Evolutionary conservation across 2,329 filamentous ascomycete species (phyloP).

Genomic region (Apiospora koreana): DNA sequence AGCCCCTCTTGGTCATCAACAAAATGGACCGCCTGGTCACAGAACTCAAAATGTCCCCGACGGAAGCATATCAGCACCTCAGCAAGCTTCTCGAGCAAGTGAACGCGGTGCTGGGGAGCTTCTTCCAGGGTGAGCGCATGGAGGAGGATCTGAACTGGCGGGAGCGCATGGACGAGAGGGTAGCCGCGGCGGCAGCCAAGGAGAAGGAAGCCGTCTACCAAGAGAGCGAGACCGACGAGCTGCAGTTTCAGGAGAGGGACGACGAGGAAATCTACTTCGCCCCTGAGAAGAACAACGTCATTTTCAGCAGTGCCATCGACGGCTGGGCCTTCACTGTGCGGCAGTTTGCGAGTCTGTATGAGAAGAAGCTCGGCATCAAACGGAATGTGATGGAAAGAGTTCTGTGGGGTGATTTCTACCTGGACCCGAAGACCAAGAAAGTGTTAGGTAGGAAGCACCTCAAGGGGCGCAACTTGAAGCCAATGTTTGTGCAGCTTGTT

Average conservation of each 20-base stretch:
- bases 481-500: conserved; percentile 96
- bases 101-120: conserved; percentile 95
- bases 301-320: conserved; percentile 95
- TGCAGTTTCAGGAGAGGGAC: conserved; percentile 84
- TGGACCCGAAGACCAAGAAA: conserved; percentile 96
- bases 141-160: conserved; percentile 97
- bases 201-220: conserved; percentile 51
- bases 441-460: conserved; percentile 88
- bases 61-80: conserved; percentile 86
- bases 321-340: conserved; percentile 98
- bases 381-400: conserved; percentile 86
- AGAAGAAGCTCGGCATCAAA: conserved; percentile 97
- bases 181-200: conserved; percentile 69
- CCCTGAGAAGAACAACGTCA: conserved; percentile 97
- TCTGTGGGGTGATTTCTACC: conserved; percentile 93
- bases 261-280: conserved; percentile 98
- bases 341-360: conserved; percentile 90
- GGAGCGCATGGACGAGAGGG: conserved; percentile 84
- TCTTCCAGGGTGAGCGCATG: conserved; percentile 98
- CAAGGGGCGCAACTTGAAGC: conserved; percentile 88
- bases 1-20: conserved; percentile 93
- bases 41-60: conserved; percentile 90
- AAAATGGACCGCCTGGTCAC: conserved; percentile 96
- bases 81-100: conserved; percentile 91
- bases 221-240: conserved; percentile 56